A percentile compares a stretch with the other conserved stretches of the same genome.
These are phyloP conservation scores for Aspergillus affinis DNA, from an alignment of 495 filamentous ascomycete species.

Conservation along the genomic window DNA sequence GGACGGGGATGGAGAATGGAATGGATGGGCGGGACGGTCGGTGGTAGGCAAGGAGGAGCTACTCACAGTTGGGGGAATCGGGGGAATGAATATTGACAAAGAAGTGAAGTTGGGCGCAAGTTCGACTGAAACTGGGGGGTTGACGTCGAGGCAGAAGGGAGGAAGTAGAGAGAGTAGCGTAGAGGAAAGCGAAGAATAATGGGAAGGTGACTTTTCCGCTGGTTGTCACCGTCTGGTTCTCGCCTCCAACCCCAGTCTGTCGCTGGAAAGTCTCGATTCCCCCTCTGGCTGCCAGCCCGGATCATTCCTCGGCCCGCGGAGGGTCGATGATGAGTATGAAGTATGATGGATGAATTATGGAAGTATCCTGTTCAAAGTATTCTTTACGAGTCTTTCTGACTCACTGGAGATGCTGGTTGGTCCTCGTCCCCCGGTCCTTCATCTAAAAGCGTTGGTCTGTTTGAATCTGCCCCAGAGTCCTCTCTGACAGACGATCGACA, in stretches of 20 bases:
- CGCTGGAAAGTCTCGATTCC: constrained; percentile 27
- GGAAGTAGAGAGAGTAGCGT: background rate
- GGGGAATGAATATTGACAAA: background rate
- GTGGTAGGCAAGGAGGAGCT: background rate
- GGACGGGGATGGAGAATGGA: constrained; percentile 17
- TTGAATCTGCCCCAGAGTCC: no score
- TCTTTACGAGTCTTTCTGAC: no score
- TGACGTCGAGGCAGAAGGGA: background rate
- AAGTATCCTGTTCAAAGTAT: no score
- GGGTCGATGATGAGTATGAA: background rate
- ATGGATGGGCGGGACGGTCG: constrained; percentile 1
- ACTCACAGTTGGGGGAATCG: background rate
- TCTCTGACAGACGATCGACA: background rate
- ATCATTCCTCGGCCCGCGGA: constrained; percentile 21
- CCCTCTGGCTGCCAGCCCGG: constrained; percentile 19
- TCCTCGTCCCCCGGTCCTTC: no score
- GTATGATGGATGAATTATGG: no score
- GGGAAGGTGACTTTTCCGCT: background rate
- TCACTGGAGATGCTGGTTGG: no score
- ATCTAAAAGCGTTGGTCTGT: no score
- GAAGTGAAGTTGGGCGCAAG: background rate
- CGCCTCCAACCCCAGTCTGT: constrained; percentile 2
- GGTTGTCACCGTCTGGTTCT: constrained; percentile 6
- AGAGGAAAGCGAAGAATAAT: background rate
- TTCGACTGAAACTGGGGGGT: no score